phyloP scores from a whole-genome alignment of 805 yeast species.

The Hanseniaspora valbyensis region DNA sequence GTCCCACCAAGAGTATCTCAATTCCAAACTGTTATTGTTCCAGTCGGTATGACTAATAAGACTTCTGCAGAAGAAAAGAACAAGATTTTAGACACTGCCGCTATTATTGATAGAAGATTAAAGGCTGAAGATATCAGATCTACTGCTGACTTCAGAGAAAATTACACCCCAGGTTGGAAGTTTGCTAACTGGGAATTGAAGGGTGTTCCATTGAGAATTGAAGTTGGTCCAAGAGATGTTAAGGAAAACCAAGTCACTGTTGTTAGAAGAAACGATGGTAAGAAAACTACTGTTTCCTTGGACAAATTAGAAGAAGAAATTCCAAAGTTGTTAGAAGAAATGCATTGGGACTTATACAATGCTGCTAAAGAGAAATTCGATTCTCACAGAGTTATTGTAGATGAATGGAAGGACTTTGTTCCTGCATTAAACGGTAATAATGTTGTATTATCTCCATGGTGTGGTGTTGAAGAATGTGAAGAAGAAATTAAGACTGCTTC shows the following conservation, averaged over 20 bases:
- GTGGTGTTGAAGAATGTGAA: constrained; percentile 90
- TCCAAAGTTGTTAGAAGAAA: constrained; percentile 66
- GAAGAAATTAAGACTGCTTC: constrained; percentile 92
- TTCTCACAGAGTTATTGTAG: constrained; percentile 67
- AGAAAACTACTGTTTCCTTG: constrained; percentile 57
- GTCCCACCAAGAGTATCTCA: constrained; percentile 96
- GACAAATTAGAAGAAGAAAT: constrained; percentile 47
- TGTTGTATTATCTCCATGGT: constrained; percentile 91
- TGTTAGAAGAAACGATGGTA: constrained; percentile 86
- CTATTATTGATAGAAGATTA: constrained; percentile 54
- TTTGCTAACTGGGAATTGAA: constrained; percentile 93
- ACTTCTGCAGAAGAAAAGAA: constrained; percentile 66
- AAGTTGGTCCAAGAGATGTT: constrained; percentile 93
- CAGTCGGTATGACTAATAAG: constrained; percentile 88
- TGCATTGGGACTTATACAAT: constrained; percentile 63
- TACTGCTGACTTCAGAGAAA: constrained; percentile 78
- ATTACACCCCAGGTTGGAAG: constrained; percentile 98
- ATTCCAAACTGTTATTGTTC: constrained; percentile 81
- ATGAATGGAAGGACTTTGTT: constrained; percentile 84
- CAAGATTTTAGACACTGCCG: constrained; percentile 58
- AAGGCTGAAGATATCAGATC: constrained; percentile 57
- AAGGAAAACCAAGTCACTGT: constrained; percentile 68
- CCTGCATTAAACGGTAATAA: constrained; percentile 86
- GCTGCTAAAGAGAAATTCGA: constrained; percentile 79
- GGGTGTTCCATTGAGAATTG: constrained; percentile 89